A percentile compares a stretch with the other conserved stretches of the same genome.
Evolutionary conservation across 2,329 filamentous ascomycete species (phyloP).

Genomic region (Fusarium aywerte): DNA sequence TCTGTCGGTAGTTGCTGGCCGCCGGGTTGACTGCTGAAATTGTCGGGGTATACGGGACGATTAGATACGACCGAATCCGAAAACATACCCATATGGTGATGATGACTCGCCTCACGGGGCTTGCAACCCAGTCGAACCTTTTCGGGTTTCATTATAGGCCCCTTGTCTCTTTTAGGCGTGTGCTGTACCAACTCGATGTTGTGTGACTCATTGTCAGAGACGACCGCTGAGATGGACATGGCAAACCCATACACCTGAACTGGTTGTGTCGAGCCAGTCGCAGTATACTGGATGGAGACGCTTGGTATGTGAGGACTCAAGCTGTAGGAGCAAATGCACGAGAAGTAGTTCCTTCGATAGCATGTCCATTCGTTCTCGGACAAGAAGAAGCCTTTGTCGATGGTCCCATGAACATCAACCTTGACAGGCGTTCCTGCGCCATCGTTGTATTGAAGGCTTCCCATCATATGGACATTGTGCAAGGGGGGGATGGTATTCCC

Average conservation of each 20-base stretch:
- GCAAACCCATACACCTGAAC: conserved; percentile 79
- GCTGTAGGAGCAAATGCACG: conserved; percentile 81
- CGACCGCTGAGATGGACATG: conserved; percentile 85
- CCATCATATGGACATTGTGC: conserved; percentile 61
- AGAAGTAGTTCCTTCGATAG: conserved; percentile 92
- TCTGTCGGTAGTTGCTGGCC: conserved; percentile 60
- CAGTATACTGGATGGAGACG: conserved; percentile 63
- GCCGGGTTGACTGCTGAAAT: conserved; percentile 48
- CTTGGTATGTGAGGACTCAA: conserved; percentile 67
- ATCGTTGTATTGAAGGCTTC: conserved; percentile 71
- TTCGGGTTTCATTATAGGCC: conserved; percentile 79
- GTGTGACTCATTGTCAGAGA: conserved; percentile 80
- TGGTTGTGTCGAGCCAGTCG: conserved; percentile 62
- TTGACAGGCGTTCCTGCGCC: conserved; percentile 63
- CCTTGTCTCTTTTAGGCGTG: conserved; percentile 91
- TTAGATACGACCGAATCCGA: conserved; percentile 48
- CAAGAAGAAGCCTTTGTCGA: conserved; percentile 90
- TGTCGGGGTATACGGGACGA: conserved; percentile 55
- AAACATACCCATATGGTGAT: conserved; percentile 60
- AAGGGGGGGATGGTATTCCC: conserved; percentile 64
- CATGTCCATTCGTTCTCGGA: conserved; percentile 89
- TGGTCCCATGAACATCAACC: conserved; percentile 79
- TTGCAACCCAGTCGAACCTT: conserved; percentile 75
- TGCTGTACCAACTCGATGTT: conserved; percentile 87
- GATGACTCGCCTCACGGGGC: conserved; percentile 64